These are phyloP conservation scores for Mycotypha africana DNA, from an alignment of 371 early-diverging fungal species.

Conservation along the genomic window DNA sequence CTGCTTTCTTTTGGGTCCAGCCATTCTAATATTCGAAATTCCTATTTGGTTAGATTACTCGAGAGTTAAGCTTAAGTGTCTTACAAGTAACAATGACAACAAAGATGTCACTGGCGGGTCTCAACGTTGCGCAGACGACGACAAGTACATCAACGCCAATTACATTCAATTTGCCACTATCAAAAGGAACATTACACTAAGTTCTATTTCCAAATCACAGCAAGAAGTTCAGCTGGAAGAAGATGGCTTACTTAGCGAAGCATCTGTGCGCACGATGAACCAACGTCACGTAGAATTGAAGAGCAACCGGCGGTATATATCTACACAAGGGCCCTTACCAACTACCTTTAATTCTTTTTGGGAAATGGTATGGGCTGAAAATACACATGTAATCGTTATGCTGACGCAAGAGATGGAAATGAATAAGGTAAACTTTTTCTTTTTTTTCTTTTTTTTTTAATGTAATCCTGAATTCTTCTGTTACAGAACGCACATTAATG, in stretches of 20 bases:
- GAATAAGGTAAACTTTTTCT: constrained; percentile 60
- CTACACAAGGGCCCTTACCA: constrained; percentile 82
- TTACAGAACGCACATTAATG: too few relatives aligned
- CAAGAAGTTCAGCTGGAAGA: constrained; percentile 5
- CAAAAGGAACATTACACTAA: constrained; percentile 3
- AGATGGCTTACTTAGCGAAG: constrained; percentile 12
- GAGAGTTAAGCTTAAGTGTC: constrained; percentile 35
- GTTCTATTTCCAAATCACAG: background rate
- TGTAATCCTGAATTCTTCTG: too few relatives aligned
- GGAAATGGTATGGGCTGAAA: constrained; percentile 81
- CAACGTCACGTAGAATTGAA: background rate
- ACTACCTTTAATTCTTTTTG: constrained; percentile 80
- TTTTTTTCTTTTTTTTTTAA: background rate
- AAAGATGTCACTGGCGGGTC: too few relatives aligned
- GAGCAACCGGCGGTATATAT: constrained; percentile 53
- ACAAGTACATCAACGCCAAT: constrained; percentile 85
- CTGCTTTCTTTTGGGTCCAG: too few relatives aligned
- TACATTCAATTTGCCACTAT: constrained; percentile 27
- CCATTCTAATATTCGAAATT: background rate
- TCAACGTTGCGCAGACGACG: too few relatives aligned
- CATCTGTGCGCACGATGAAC: constrained; percentile 9
- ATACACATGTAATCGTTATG: constrained; percentile 72
- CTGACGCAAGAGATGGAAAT: constrained; percentile 76
- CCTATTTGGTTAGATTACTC: constrained; percentile 39
- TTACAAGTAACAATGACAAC: too few relatives aligned